Evolutionary conservation across 805 yeast genomes (phyloP), one percentile per base, ranked within the genome.

Genomic region (Kazachstania viticola): DNA sequence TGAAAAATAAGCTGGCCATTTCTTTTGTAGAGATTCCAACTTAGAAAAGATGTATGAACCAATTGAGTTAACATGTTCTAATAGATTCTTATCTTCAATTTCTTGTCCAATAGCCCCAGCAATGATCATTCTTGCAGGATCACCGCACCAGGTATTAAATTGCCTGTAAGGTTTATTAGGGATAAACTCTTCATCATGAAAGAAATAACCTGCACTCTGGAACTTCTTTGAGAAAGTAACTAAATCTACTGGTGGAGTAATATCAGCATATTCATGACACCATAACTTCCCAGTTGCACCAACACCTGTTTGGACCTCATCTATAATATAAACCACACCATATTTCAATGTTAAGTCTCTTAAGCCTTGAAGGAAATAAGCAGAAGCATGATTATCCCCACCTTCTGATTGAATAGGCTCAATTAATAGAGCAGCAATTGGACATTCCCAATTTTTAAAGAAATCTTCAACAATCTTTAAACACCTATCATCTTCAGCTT

Each of bases 351-450:
- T 74, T 34, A 76, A 46, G 27, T 68, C 72, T 58, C 83, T 67
- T 40, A 76, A 56, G 12, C 72, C 67, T 54, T 76, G 80, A 64
- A 73, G 73, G 53, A 73, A 76, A 32, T 55, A 63, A 15, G 71
- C 55, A 11, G 78, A 65, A 1, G 77, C 82, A 44, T 76, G 83
- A 61, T 76, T 76, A 53, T 76, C 83, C 49, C 83, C 83, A 49
- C 82, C 83, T 61, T 76, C 83, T 6, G 81, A 68, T 56, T 76
- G 83, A 39, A 76, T 75, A 8, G 96, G 96, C 65, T 87, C 96
- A 41, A 85, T 74, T 51, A 87, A 73, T 34, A 82, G 66, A 32
- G 94, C 95, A 28, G 95, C 95, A 45, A 88, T 76, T 37, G 94
- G 94, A 31, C 61, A 59, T 40, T 66, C 60, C 85, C 88, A 78